Evolutionary conservation across 2,329 filamentous ascomycete genomes (phyloP), one percentile per base, ranked within the genome.

Genomic region (Penicillium brevicompactum): DNA sequence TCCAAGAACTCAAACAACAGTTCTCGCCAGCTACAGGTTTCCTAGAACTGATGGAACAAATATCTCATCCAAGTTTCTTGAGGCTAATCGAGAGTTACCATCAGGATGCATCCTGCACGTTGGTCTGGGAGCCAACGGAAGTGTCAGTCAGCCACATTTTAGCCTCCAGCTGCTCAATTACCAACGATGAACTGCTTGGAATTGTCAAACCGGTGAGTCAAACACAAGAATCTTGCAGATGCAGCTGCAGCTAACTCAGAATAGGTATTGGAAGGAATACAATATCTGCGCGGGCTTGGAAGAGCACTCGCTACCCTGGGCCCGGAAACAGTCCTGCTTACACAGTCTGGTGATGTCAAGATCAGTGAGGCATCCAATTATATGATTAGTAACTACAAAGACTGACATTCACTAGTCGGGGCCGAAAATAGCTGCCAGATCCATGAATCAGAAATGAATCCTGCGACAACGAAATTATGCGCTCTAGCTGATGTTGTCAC

Each of bases 351-450:
- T 14, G 30, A 48, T 18, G 53, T 55, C 5, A 55, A 55, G 47
- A 55, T 55, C 16, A 45, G 53, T 55, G 16, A 42, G 40, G 3
- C 21, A 42, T 42, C 40, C 40, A 6, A 13, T 7, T 11, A 42
- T 42, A 21, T 18, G 40, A 16, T n/a, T 22, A 6, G 13, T 4
- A 5, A 32, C 11, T 32, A 32, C 31, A 5, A 22, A 32, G 16
- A 46, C 44, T 46, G 13, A 46, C 44, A 1, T 46, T 22, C 30
- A 43, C 11, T 43, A 57, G 54, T 31, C 3, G 54, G 54, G n/a
- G 32, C 47, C 32, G 55, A 57, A 16, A 50, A 57, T 16, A 57
- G 51, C 51, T 53, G 37, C 47, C n/a, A 57, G 37, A 57, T 57
- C 34, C 22, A 13, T 30, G 27, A 48, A 16, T 21, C 18, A 2